phyloP scores from a whole-genome alignment of 1,139 yeast genomes.

The Pichia sp. region DNA sequence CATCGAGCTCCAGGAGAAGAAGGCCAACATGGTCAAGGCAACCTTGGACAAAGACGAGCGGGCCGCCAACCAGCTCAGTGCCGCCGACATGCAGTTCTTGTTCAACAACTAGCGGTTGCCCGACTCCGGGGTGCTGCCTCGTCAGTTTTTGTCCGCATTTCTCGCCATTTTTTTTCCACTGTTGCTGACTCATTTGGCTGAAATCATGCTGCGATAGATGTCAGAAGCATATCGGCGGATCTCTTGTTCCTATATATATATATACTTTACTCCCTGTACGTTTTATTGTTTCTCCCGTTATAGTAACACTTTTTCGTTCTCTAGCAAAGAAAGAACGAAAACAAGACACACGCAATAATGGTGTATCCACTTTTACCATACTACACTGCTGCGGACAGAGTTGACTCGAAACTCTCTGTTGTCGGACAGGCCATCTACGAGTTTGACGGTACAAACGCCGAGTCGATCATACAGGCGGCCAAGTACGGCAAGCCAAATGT shows the following conservation, averaged over 20 bases:
- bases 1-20: conserved; percentile 91
- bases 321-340: neutral
- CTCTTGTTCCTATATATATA: neutral
- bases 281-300: neutral
- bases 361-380: conserved; percentile 32
- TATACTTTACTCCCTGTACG: neutral
- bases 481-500: conserved; percentile 20
- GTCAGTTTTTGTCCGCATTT: no score
- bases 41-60: conserved; percentile 89
- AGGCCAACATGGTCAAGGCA: conserved; percentile 96
- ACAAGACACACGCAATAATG: conserved; percentile 20
- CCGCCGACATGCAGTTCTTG: conserved; percentile 90
- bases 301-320: neutral
- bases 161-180: neutral
- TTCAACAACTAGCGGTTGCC: conserved; percentile 41
- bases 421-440: conserved; percentile 30
- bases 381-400: conserved; percentile 16
- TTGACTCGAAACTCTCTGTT: conserved; percentile 19
- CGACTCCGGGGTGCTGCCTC: no score
- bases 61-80: conserved; percentile 81
- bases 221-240: neutral
- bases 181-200: neutral
- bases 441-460: conserved; percentile 17
- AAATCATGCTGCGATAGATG: neutral
- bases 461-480: conserved; percentile 20